These are phyloP conservation scores for Cupressus sempervirens DNA, from an alignment of 75 land plant species.

Conservation along the genomic window DNA sequence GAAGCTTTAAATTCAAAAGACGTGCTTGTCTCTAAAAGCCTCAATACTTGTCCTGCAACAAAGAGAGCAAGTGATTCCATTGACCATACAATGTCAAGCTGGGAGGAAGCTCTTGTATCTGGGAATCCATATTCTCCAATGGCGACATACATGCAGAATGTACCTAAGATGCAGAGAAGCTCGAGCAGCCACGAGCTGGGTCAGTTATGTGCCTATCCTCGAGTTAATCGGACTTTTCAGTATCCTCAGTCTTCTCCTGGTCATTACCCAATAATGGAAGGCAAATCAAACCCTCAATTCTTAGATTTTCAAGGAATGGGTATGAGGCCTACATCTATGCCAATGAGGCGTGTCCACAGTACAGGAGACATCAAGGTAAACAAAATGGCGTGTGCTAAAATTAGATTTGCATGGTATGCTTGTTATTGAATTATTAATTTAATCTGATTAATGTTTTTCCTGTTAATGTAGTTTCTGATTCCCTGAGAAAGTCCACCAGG, in stretches of 20 bases:
- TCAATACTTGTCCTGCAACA: no score
- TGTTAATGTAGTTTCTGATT: no score
- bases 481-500: no score
- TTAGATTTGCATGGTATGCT: neutral
- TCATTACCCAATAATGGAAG: constrained; percentile 4
- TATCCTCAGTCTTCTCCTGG: neutral
- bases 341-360: constrained; percentile 7
- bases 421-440: neutral
- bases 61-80: no score
- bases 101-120: no score
- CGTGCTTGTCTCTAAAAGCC: no score
- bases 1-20: no score
- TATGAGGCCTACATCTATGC: neutral
- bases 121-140: neutral
- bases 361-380: constrained; percentile 13
- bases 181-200: neutral
- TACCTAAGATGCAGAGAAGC: constrained; percentile 11
- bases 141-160: neutral
- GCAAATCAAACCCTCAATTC: constrained; percentile 5
- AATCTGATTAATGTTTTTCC: neutral
- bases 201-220: constrained; percentile 1
- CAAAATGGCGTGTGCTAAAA: neutral
- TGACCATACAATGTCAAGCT: no score
- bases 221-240: neutral
- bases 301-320: constrained; percentile 2